Evolutionary conservation across 176 grass and related monocot species (phyloP), one percentile per base, ranked within the genome.

Genomic region (Ananas comosus): DNA sequence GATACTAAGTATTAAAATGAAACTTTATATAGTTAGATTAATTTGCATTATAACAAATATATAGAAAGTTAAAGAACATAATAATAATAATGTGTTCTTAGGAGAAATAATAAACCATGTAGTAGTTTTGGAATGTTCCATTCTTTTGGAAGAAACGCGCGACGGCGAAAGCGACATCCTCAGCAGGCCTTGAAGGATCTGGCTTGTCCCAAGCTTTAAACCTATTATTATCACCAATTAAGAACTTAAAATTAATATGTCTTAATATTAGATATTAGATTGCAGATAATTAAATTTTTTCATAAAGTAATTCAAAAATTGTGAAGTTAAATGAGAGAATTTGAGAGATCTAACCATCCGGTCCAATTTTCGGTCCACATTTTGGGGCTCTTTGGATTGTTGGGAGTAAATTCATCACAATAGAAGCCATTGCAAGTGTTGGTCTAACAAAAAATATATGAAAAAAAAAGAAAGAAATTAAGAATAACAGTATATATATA

Each of bases 311-410:
- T 48, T 54, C 13, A 47, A 18, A 24, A n/a, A 12, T 56, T 67
- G 10, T 0, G 57, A 71, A 16, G 11, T 24, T 3, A 48, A 16
- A 25, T 16, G 19, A 70, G 8, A 69, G 59, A 3, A 14, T 48
- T 51, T 2, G 13, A 61, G 21, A 61, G 16, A 33, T 28, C 24
- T 25, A 47, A 96, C 92, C 92, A 89, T 69, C 92, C 92, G 13
- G 86, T 87, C 92, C 86, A 92, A 48, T 96, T 96, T 64, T 96
- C 92, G 0, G 92, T 96, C 92, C 92, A 96, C 0, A 96, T 85
- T 77, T 96, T 96, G 0, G 93, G 93, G 53, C 85, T 92, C 11
- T 51, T 85, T 0, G 63, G 72, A 51, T 85, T 77, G 1, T 92
- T 79, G 0, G 93, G 88, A 49, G 77, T 85, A 74, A 85, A 96